Percentiles rank a stretch among this genome's conserved stretches.
Conservation (phyloP, 768 basidiomycete species). For the Tulasnella sp. region DNA sequence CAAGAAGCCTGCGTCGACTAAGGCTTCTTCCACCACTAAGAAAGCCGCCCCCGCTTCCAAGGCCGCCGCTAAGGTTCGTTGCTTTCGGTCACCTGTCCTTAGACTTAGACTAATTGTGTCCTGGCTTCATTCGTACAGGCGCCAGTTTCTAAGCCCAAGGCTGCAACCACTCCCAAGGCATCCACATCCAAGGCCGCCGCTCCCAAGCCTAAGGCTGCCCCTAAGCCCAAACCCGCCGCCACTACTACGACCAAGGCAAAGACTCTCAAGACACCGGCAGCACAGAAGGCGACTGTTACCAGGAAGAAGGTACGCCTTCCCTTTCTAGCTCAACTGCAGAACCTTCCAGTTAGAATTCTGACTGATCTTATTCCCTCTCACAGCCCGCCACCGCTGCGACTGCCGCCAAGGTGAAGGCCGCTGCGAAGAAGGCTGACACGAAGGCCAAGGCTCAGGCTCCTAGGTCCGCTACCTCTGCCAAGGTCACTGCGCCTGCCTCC, state of each 20-base stretch:
- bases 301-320: conserved; percentile 2
- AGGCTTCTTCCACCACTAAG: conserved; percentile 22
- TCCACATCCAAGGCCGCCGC: background rate
- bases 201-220: conserved; percentile 1
- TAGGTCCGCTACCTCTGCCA: background rate
- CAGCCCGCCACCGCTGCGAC: conserved; percentile 6
- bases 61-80: conserved; percentile 20
- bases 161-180: background rate
- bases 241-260: background rate
- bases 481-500: background rate
- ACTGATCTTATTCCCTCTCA: background rate
- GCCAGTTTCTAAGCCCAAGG: background rate
- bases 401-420: conserved; percentile 1
- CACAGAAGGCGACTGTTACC: background rate
- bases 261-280: background rate
- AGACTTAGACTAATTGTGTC: background rate
- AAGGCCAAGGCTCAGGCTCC: background rate
- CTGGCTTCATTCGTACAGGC: background rate
- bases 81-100: background rate
- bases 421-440: conserved; percentile 5
- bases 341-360: background rate
- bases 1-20: conserved; percentile 26
- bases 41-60: conserved; percentile 20
- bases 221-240: background rate
- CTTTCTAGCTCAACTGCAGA: too few species aligned